phyloP scores from a whole-genome alignment of 2,329 filamentous ascomycete genomes.

The Aspergillus cejpii region DNA sequence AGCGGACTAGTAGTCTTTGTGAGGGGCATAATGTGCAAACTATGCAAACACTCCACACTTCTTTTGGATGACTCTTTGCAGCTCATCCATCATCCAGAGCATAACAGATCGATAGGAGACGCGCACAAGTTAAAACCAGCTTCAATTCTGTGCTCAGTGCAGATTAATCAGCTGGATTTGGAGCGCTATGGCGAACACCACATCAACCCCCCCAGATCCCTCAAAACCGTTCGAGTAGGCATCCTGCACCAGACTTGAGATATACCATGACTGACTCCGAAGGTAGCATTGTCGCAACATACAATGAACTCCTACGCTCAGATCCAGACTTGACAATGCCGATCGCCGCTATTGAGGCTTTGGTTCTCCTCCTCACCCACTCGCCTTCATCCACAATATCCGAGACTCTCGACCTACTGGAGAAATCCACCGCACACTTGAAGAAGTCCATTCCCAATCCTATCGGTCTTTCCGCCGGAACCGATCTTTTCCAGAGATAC shows the following conservation, averaged over 20 bases:
- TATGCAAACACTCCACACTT: slow-evolving; percentile 29
- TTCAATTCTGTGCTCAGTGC: neutral
- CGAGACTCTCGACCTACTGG: slow-evolving; percentile 84
- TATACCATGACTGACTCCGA: neutral
- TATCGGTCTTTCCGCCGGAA: slow-evolving; percentile 85
- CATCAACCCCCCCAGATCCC: slow-evolving; percentile 17
- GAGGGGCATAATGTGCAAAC: slow-evolving; percentile 33
- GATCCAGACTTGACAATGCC: slow-evolving; percentile 91
- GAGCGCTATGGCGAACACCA: slow-evolving; percentile 27
- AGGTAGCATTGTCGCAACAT: slow-evolving; percentile 56
- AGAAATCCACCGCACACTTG: slow-evolving; percentile 67
- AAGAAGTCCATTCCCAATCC: slow-evolving; percentile 77
- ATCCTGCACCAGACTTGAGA: neutral
- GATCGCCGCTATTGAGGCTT: slow-evolving; percentile 84
- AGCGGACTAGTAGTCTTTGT: slow-evolving; percentile 25
- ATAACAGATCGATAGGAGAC: neutral
- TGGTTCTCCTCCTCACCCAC: slow-evolving; percentile 77
- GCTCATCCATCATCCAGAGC: neutral
- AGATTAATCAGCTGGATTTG: neutral
- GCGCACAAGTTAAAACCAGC: neutral
- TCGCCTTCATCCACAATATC: slow-evolving; percentile 79
- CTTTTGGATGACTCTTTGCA: slow-evolving; percentile 24
- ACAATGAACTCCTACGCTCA: slow-evolving; percentile 55
- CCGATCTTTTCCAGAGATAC: slow-evolving; percentile 92
- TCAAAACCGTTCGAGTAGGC: slow-evolving; percentile 38